Base-by-base conservation (phyloP, 1,284 basidiomycete species). In the Austroboletus niveus region DNA sequence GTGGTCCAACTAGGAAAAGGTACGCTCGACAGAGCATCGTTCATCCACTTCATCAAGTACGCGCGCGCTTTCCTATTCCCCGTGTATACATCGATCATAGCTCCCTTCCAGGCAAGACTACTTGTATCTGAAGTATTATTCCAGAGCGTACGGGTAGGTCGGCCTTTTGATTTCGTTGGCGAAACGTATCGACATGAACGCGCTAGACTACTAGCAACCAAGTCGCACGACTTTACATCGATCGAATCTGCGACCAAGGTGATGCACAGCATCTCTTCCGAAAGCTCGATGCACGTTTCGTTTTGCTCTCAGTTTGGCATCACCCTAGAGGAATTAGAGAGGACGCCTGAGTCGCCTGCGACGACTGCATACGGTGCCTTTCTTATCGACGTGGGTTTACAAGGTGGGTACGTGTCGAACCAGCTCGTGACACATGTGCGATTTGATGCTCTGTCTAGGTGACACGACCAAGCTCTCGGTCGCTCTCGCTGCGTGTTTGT, bases 301-400 rank as follows among this genome's bases (percentile, higher is more conserved):
- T 91, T 84, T 70, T 93, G 91, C 69, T 75, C 75, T 1, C 60
- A 78, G 30, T 94, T 89, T 65, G 89, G 85, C 15, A 75, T 94
- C 51, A 72, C 77, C 3, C 65, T 74, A 7, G 75, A 78, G 6
- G 82, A 88, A 44, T 74, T 95, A 6, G 75, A 82, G 45, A 67
- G 62, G 10, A 82, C 84, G 1, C 75, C 78, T 5, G 92, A 94
- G 64, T 80, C 83, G 0, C 62, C 82, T 0, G 80, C 83, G 2
- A 89, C 86, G n/a, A 85, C 80, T 2, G 91, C 91, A 1, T 95
- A 96, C 64, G 89, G 90, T 2, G 85, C 87, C n/a, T 96, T 87
- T 71, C 77, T 96, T 29, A 72, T 95, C 24, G 89, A 95, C 66
- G 74, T 83, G 1, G 91, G 89, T 0, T 62, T 89, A 14, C 83